Evolutionary conservation across 768 basidiomycete genomes (phyloP).

Genomic region (Amanita brunnescens): DNA sequence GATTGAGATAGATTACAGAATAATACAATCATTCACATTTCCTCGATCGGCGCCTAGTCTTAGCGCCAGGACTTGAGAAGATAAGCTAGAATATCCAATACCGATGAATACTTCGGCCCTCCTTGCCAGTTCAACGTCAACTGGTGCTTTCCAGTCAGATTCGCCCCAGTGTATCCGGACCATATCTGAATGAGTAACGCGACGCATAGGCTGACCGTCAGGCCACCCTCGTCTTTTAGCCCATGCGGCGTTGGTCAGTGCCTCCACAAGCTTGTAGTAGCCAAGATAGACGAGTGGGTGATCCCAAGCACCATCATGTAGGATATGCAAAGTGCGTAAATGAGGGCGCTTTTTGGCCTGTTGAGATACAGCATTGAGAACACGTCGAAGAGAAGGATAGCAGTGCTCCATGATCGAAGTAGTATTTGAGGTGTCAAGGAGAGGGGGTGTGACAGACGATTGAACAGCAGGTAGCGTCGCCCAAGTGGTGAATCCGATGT

Average conservation of each 20-base stretch:
- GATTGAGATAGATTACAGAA: slow-evolving; percentile 15
- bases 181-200: slow-evolving; percentile 32
- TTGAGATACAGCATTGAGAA: slow-evolving; percentile 29
- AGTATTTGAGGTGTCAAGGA: slow-evolving; percentile 25
- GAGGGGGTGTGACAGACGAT: slow-evolving; percentile 23
- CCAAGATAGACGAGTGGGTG: slow-evolving; percentile 36
- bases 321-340: slow-evolving; percentile 30
- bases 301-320: slow-evolving; percentile 41
- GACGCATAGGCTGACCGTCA: slow-evolving; percentile 29
- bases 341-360: slow-evolving; percentile 28
- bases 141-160: slow-evolving; percentile 33
- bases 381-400: slow-evolving; percentile 31
- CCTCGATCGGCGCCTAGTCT: slow-evolving; percentile 30
- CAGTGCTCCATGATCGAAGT: slow-evolving; percentile 36
- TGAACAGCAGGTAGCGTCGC: slow-evolving; percentile 32
- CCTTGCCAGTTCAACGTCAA: slow-evolving; percentile 37
- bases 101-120: slow-evolving; percentile 36
- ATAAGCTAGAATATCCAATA: slow-evolving; percentile 41
- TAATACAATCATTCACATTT: slow-evolving; percentile 26
- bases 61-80: slow-evolving; percentile 34
- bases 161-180: slow-evolving; percentile 29
- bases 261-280: slow-evolving; percentile 29
- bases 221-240: slow-evolving; percentile 27
- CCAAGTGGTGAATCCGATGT: slow-evolving; percentile 38
- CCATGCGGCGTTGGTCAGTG: slow-evolving; percentile 26